These are phyloP conservation scores for Trichoderma sp. DNA, from an alignment of 2,329 filamentous ascomycete species.

Conservation along the genomic window DNA sequence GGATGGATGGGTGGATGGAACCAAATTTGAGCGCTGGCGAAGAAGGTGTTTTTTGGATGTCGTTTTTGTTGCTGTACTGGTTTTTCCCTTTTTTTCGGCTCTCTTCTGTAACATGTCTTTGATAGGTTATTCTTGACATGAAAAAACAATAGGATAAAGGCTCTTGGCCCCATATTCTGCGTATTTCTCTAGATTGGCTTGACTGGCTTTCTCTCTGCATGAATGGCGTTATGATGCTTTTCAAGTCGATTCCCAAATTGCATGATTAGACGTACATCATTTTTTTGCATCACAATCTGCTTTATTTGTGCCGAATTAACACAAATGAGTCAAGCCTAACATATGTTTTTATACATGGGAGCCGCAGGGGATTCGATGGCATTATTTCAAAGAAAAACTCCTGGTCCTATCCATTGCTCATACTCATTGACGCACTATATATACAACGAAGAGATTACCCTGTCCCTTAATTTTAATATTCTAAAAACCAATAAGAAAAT, in stretches of 20 bases:
- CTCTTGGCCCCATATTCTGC: neutral
- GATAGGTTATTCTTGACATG: constrained; percentile 7
- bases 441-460: neutral
- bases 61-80: constrained; percentile 6
- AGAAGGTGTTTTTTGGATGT: constrained; percentile 27
- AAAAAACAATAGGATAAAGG: neutral
- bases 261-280: neutral
- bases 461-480: neutral
- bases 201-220: neutral
- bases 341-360: neutral
- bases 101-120: constrained; percentile 1
- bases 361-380: neutral
- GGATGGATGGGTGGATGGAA: neutral
- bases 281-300: neutral
- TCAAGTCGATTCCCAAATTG: constrained; percentile 1
- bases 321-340: neutral
- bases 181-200: neutral
- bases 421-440: neutral
- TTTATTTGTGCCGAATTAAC: neutral
- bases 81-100: neutral
- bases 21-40: constrained; percentile 28
- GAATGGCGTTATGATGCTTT: neutral
- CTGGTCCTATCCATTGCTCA: neutral
- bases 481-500: neutral
- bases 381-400: neutral